These are phyloP conservation scores for Bathelium albidoporum DNA, from an alignment of 495 filamentous ascomycete species.

Conservation along the genomic window DNA sequence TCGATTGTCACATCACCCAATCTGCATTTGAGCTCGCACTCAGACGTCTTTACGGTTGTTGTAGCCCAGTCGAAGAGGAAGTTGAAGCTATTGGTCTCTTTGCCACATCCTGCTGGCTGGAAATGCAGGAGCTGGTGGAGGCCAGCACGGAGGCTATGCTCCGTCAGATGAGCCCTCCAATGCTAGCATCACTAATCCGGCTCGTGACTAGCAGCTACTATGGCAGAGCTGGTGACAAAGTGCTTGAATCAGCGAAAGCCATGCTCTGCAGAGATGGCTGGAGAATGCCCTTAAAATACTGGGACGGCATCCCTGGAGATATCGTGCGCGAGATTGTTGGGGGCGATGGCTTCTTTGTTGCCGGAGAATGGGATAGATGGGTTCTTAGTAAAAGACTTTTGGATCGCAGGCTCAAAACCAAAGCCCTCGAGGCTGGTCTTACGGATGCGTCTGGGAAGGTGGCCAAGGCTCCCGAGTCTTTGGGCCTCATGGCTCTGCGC, in stretches of 20 bases:
- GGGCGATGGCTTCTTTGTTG: conserved; percentile 51
- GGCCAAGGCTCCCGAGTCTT: conserved; percentile 31
- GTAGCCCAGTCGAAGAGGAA: conserved; percentile 41
- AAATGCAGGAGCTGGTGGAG: conserved; percentile 51
- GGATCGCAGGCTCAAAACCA: conserved; percentile 39
- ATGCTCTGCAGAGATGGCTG: conserved; percentile 52
- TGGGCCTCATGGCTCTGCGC: conserved; percentile 36
- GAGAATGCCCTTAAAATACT: conserved; percentile 46
- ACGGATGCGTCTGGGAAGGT: conserved; percentile 30
- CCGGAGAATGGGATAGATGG: conserved; percentile 50
- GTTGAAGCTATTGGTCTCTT: conserved; percentile 47
- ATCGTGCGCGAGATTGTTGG: conserved; percentile 48
- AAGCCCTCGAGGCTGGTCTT: conserved; percentile 36
- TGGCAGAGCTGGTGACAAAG: conserved; percentile 44
- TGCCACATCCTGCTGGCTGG: conserved; percentile 49
- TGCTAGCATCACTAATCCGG: conserved; percentile 37
- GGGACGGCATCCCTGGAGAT: conserved; percentile 50
- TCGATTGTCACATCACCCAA: conserved; percentile 48
- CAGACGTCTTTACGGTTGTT: conserved; percentile 46
- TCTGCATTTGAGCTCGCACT: conserved; percentile 47
- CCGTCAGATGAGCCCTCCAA: conserved; percentile 41
- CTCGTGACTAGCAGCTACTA: conserved; percentile 53
- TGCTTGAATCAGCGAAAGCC: conserved; percentile 46
- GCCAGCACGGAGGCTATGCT: conserved; percentile 43
- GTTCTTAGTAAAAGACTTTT: conserved; percentile 44